A percentile compares a stretch with the other conserved stretches of the same genome.
Conservation (phyloP, 805 yeast genomes). For the Diddensiella santjacobensis region DNA sequence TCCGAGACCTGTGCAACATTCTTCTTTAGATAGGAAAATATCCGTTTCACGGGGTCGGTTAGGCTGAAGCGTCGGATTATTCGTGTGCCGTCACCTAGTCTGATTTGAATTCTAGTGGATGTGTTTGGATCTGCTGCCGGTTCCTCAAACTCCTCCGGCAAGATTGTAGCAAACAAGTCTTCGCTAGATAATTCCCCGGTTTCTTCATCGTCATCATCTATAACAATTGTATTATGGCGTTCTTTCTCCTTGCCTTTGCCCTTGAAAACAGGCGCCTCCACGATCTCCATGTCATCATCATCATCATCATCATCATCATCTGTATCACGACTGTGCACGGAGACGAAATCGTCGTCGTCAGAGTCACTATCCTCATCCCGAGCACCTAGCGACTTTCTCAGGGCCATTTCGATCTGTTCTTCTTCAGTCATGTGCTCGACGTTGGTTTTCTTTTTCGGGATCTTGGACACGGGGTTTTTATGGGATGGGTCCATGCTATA, state of each 20-base stretch:
- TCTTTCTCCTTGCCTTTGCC: constrained; percentile 5
- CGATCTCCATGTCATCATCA: constrained; percentile 10
- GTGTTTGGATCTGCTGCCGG: constrained; percentile 55
- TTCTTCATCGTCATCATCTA: constrained; percentile 19
- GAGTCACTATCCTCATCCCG: constrained; percentile 28
- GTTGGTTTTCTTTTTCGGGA: constrained; percentile 48
- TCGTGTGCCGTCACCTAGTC: constrained; percentile 84
- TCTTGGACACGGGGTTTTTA: constrained; percentile 52
- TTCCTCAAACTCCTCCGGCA: constrained; percentile 54
- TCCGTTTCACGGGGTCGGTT: constrained; percentile 51
- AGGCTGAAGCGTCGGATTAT: constrained; percentile 64
- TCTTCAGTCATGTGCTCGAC: constrained; percentile 77
- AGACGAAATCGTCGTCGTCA: constrained; percentile 29
- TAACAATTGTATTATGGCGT: neutral
- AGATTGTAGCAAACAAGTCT: constrained; percentile 49
- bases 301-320: constrained; percentile 10
- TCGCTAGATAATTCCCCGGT: constrained; percentile 34
- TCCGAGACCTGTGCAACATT: constrained; percentile 44
- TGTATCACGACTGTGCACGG: constrained; percentile 16
- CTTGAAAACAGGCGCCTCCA: constrained; percentile 5
- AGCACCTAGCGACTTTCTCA: constrained; percentile 56
- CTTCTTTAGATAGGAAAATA: constrained; percentile 67
- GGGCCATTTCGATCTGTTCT: constrained; percentile 75
- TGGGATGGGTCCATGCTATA: constrained; percentile 63
- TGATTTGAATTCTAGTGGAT: constrained; percentile 77